A percentile compares a stretch with the other conserved stretches of the same genome.
These are phyloP conservation scores for Craterostigma plantagineum DNA, from an alignment of 257 asterid species.

Conservation along the genomic window DNA sequence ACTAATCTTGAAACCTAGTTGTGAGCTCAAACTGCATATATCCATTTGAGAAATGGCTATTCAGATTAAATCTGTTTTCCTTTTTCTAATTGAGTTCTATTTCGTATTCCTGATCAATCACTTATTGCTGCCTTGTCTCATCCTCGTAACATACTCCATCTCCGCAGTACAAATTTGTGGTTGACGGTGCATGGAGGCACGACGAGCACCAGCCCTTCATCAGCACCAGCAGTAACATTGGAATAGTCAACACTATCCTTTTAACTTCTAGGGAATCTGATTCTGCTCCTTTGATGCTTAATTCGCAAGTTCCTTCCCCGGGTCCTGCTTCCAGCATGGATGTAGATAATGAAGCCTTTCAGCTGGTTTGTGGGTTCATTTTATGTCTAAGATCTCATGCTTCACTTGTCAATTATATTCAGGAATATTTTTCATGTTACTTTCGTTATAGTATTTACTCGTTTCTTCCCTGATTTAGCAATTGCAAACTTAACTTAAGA, in stretches of 20 bases:
- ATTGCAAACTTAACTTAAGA: too few relatives aligned
- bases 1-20: too few relatives aligned
- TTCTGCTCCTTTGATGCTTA: conserved; percentile 22
- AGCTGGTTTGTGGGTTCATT: conserved; percentile 75
- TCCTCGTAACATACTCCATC: not conserved
- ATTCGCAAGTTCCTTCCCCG: conserved; percentile 33
- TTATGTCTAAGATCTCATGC: not conserved
- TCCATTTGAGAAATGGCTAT: too few relatives aligned
- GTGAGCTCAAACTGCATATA: too few relatives aligned
- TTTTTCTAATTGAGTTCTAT: not conserved
- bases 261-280: conserved; percentile 41
- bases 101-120: not conserved
- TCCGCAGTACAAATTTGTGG: conserved; percentile 78
- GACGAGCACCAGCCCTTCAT: conserved; percentile 71
- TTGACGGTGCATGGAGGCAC: conserved; percentile 94
- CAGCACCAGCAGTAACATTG: conserved; percentile 51
- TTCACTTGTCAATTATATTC: not conserved
- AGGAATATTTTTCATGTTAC: too few relatives aligned
- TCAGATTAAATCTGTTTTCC: too few relatives aligned
- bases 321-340: conserved; percentile 73
- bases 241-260: conserved; percentile 65
- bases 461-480: too few relatives aligned
- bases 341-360: conserved; percentile 66
- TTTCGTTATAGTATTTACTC: too few relatives aligned
- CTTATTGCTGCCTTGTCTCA: conserved; percentile 5